A percentile compares a stretch with the other conserved stretches of the same genome.
phyloP scores from a whole-genome alignment of 2,329 filamentous ascomycete species.

The Curvularia lunata region DNA sequence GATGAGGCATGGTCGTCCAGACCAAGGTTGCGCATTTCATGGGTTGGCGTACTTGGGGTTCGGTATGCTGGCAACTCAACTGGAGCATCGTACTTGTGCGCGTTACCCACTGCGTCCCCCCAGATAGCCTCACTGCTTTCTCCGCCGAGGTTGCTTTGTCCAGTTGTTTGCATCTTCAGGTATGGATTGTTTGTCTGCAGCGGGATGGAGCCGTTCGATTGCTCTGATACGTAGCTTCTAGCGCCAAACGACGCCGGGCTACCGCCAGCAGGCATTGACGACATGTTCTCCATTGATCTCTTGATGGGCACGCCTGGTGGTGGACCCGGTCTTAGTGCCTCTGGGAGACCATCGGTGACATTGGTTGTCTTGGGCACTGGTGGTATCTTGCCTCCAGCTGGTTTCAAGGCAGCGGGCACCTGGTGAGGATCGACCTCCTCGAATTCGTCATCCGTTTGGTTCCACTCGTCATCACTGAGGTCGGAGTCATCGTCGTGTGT shows the following conservation, averaged over 20 bases:
- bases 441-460: conserved; percentile 44
- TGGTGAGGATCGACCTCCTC: conserved; percentile 41
- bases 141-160: conserved; percentile 42
- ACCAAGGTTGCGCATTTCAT: conserved; percentile 49
- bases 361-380: conserved; percentile 18
- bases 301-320: conserved; percentile 41
- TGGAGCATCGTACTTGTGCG: conserved; percentile 39
- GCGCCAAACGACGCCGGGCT: conserved; percentile 38
- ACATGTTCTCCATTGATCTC: conserved; percentile 37
- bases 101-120: conserved; percentile 42
- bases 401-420: conserved; percentile 46
- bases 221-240: conserved; percentile 40
- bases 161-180: conserved; percentile 48
- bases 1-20: conserved; percentile 33
- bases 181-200: conserved; percentile 56
- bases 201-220: conserved; percentile 35
- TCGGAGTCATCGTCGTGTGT: conserved; percentile 36
- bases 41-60: conserved; percentile 48
- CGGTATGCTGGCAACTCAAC: conserved; percentile 52
- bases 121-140: conserved; percentile 50
- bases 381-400: conserved; percentile 41
- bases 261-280: conserved; percentile 39
- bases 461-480: conserved; percentile 44
- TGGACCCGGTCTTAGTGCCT: conserved; percentile 42
- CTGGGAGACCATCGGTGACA: conserved; percentile 31